Evolutionary conservation across 768 basidiomycete species (phyloP).

Genomic region (Amanita jacksonii): DNA sequence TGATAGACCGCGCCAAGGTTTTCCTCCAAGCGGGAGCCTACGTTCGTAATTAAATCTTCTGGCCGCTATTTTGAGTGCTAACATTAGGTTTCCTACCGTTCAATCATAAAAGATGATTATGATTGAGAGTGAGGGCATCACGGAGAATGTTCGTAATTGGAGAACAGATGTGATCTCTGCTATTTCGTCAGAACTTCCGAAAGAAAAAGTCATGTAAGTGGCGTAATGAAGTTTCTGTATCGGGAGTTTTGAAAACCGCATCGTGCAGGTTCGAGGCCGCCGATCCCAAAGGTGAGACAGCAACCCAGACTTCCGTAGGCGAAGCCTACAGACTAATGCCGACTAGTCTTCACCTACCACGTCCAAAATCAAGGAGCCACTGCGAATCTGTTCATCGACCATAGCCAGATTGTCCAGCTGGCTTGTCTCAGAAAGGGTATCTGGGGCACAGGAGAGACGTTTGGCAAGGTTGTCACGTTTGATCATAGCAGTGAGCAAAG

Average conservation of each 20-base stretch:
- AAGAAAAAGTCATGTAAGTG: slow-evolving; percentile 31
- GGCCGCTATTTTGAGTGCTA: not conserved
- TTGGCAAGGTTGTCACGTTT: slow-evolving; percentile 34
- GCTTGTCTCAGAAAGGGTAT: slow-evolving; percentile 34
- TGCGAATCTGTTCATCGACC: slow-evolving; percentile 35
- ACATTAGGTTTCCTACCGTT: not conserved
- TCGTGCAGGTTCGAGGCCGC: slow-evolving; percentile 30
- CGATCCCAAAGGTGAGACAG: slow-evolving; percentile 21
- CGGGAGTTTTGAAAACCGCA: not conserved
- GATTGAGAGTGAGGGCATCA: slow-evolving; percentile 40
- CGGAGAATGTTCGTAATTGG: slow-evolving; percentile 33
- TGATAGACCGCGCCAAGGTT: slow-evolving; percentile 29
- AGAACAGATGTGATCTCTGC: slow-evolving; percentile 34
- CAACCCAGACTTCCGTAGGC: too few relatives aligned
- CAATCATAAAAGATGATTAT: slow-evolving; percentile 30
- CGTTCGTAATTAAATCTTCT: slow-evolving; percentile 8
- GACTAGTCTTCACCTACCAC: slow-evolving; percentile 30
- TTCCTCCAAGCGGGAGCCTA: slow-evolving; percentile 33
- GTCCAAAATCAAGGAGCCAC: slow-evolving; percentile 34
- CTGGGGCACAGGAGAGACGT: slow-evolving; percentile 35
- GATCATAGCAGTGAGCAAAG: not conserved
- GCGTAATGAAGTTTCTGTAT: not conserved
- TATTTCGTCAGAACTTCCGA: slow-evolving; percentile 29
- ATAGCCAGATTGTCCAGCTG: slow-evolving; percentile 35
- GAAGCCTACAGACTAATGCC: too few relatives aligned